phyloP scores from a whole-genome alignment of 192 early-diverging fungal genomes.

The Linnemannia elongata region DNA sequence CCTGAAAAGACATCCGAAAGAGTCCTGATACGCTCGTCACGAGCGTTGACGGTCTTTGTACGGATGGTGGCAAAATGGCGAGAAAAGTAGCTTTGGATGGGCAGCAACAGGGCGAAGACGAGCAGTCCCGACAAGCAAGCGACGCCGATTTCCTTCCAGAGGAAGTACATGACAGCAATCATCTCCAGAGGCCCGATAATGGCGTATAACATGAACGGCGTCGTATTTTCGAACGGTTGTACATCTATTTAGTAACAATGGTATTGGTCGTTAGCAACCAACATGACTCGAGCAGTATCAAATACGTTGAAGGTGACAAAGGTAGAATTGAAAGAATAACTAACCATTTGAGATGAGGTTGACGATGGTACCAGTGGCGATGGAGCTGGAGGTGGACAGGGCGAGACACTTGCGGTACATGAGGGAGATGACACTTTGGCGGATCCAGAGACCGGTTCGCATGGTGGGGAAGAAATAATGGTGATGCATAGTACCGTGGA shows the following conservation, averaged over 20 bases:
- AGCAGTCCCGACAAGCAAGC: conserved; percentile 49
- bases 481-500: conserved; percentile 58
- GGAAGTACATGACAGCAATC: conserved; percentile 48
- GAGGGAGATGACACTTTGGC: conserved; percentile 51
- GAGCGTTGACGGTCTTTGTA: conserved; percentile 45
- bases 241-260: conserved; percentile 25
- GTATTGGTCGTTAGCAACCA: background rate
- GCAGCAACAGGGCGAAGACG: conserved; percentile 50
- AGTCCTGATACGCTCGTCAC: conserved; percentile 56
- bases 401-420: conserved; percentile 58
- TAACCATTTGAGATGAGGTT: conserved; percentile 60
- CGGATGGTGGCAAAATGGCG: conserved; percentile 53
- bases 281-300: background rate
- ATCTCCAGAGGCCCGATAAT: conserved; percentile 56
- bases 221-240: conserved; percentile 57
- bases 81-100: conserved; percentile 45
- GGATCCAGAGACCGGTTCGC: conserved; percentile 55
- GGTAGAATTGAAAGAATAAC: background rate
- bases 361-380: conserved; percentile 56
- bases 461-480: conserved; percentile 59
- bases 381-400: conserved; percentile 54
- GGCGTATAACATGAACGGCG: conserved; percentile 57
- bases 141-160: conserved; percentile 44
- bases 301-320: background rate
- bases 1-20: conserved; percentile 58